Conservation (phyloP, 768 basidiomycete species). For the Suillus tomentosus region DNA sequence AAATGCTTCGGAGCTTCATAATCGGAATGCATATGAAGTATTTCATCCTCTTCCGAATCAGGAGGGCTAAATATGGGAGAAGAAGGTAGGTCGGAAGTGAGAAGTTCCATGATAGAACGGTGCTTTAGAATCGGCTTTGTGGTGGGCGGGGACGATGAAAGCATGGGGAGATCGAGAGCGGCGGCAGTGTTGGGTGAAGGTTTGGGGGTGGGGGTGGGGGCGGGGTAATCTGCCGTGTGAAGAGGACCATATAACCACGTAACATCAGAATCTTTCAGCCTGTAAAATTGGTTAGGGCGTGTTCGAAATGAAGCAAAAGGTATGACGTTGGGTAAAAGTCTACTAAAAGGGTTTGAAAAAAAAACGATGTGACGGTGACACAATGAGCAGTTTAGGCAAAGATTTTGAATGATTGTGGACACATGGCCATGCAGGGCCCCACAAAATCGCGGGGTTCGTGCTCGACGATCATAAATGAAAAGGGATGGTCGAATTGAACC, state of each 20-base stretch:
- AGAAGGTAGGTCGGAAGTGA: constrained; percentile 69
- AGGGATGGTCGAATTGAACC: neutral
- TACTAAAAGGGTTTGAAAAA: constrained; percentile 1
- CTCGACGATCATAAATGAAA: constrained; percentile 15
- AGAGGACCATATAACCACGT: constrained; percentile 99
- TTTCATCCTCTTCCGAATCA: constrained; percentile 53
- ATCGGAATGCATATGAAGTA: constrained; percentile 22
- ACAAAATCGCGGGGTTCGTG: neutral
- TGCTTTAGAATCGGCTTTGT: constrained; percentile 94
- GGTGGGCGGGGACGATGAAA: constrained; percentile 35
- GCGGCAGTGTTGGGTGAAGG: constrained; percentile 40
- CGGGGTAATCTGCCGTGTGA: constrained; percentile 89
- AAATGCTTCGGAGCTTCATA: constrained; percentile 17
- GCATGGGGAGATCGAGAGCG: constrained; percentile 37
- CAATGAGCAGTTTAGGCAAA: constrained; percentile 9
- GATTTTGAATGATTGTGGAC: neutral
- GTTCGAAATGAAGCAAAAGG: constrained; percentile 2
- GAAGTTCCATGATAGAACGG: constrained; percentile 87
- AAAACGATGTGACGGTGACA: constrained; percentile 12
- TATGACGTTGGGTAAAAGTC: neutral
- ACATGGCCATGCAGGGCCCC: constrained; percentile 10
- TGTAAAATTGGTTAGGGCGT: constrained; percentile 36
- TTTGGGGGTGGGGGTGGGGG: constrained; percentile 61
- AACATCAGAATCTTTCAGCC: constrained; percentile 99
- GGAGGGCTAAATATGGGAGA: constrained; percentile 63